Evolutionary conservation across 441 rosid species (phyloP).

Genomic region (Biscutella auriculata): DNA sequence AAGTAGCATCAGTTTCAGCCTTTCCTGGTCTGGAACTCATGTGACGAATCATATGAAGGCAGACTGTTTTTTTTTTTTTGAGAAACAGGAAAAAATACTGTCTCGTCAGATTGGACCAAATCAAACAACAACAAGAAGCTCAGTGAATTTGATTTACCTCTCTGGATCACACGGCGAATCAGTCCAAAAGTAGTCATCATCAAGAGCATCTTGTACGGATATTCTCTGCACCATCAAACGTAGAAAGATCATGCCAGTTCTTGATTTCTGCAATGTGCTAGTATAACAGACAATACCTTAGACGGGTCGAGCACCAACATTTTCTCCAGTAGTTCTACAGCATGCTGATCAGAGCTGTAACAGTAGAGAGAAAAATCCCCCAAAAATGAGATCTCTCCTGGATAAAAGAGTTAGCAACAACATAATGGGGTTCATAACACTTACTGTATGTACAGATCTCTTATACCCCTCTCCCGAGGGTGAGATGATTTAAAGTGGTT

Average conservation of each 20-base stretch:
- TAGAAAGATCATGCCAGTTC: background rate
- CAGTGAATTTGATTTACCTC: too few relatives aligned
- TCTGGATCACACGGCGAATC: conserved; percentile 90
- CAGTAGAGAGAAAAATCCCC: conserved; percentile 1
- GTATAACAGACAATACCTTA: conserved; percentile 41
- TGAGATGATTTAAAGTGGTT: conserved; percentile 74
- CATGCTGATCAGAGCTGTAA: conserved; percentile 77
- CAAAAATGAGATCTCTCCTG: background rate
- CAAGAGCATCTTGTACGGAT: conserved; percentile 81
- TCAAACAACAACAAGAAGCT: background rate
- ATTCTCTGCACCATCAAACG: conserved; percentile 37
- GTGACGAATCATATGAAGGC: conserved; percentile 80
- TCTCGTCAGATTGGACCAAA: background rate
- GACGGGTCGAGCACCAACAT: conserved; percentile 88
- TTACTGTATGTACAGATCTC: conserved; percentile 78
- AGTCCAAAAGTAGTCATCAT: conserved; percentile 86
- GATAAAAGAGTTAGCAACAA: background rate
- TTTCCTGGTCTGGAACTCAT: conserved; percentile 89
- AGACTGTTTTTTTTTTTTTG: too few relatives aligned
- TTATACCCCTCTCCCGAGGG: conserved; percentile 66
- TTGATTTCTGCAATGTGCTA: background rate
- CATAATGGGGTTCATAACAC: conserved; percentile 14
- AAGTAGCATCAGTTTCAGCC: too few relatives aligned
- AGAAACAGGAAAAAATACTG: background rate
- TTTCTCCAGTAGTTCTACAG: conserved; percentile 78